A percentile compares a stretch with the other conserved stretches of the same genome.
phyloP scores from a whole-genome alignment of 75 land plant genomes.

The Pinus tabuliformis region DNA sequence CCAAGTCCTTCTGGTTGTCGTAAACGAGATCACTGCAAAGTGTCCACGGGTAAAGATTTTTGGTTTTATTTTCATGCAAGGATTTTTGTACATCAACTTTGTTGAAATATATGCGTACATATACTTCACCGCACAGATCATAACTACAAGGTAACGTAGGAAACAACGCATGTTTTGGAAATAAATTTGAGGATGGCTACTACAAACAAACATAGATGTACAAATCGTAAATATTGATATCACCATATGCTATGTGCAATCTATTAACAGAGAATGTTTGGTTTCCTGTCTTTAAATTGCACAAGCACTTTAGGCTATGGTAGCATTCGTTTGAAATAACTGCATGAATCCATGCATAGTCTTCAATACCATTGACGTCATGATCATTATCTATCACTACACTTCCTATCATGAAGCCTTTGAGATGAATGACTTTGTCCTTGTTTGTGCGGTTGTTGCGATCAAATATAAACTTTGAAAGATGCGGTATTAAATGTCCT shows the following conservation, averaged over 20 bases:
- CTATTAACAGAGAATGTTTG: too few species aligned
- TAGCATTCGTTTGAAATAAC: too few species aligned
- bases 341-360: too few species aligned
- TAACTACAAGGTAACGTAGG: neutral
- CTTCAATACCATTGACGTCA: conserved; percentile 49
- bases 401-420: conserved; percentile 91
- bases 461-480: too few species aligned
- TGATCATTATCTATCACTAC: conserved; percentile 58
- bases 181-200: too few species aligned
- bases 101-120: conserved; percentile 55
- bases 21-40: conserved; percentile 49
- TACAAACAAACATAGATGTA: too few species aligned
- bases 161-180: too few species aligned
- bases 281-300: too few species aligned
- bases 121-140: conserved; percentile 56
- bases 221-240: too few species aligned
- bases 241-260: too few species aligned
- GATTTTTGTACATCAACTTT: conserved; percentile 71
- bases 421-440: conserved; percentile 59
- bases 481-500: too few species aligned
- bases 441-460: conserved; percentile 31
- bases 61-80: conserved; percentile 72
- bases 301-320: too few species aligned
- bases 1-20: conserved; percentile 35
- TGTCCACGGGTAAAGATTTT: conserved; percentile 43